Base-by-base conservation (phyloP, 441 rosid genomes). In the Populus hybrid region DNA sequence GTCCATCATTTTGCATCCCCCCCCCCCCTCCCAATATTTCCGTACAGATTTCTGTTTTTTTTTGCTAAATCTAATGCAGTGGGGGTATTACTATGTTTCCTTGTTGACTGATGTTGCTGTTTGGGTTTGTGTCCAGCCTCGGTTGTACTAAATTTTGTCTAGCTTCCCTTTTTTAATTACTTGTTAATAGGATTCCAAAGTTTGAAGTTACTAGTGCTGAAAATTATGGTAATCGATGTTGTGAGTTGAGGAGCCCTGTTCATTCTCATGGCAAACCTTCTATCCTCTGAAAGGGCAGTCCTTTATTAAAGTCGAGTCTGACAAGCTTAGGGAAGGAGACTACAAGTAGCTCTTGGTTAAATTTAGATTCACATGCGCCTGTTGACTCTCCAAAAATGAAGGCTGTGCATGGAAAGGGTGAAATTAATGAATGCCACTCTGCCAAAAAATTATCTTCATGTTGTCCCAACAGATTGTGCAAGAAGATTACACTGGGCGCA, bases 341-440 rank as follows among this genome's bases (percentile, higher is more conserved):
- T 59, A 72, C 83, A 64, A 82, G 84, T 79, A 80, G 82, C 77
- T 91, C 97, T 71, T 92, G 97, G 98, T 83, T 95, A 85, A 95
- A 91, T 84, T 88, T 93, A 82, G 93, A 92, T 84, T 84, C 92
- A 20, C 84, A 86, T 76, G 86, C 87, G n/a, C 76, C 84, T 20
- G 80, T 74, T 75, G 81, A 72, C 66, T 77, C 81, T 76, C 78
- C 85, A 38, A 69, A 59, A 69, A 70, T 50, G 50, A 88, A 84
- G 83, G 73, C 82, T 50, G 85, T 75, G 81, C 82, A 76, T 74
- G 73, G 65, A 67, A 88, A 73, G 56, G 81, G 79, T 80, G 77
- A 74, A 45, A 42, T 75, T 2, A 73, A 42, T 77, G 77, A 31
- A 75, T 80, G 66, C 77, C 69, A 80, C 70, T 77, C 76, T 72